Percentiles rank a stretch among this genome's conserved stretches.
phyloP scores from a whole-genome alignment of 805 yeast genomes.

The Cyberlindnera subsufficiens region DNA sequence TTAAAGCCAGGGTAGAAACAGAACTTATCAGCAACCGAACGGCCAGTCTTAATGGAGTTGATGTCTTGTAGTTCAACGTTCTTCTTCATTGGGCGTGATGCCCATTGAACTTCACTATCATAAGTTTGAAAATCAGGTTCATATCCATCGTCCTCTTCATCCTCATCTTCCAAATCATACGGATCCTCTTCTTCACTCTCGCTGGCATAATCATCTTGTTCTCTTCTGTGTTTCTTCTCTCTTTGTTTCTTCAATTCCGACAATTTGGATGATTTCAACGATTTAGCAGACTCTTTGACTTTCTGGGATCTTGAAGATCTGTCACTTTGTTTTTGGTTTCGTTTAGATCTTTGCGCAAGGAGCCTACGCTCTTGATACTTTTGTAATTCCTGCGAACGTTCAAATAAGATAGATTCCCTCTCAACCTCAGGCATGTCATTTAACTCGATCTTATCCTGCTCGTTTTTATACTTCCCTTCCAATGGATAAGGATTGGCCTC shows the following conservation, averaged over 20 bases:
- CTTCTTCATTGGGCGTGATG: conserved; percentile 36
- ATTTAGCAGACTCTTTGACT: conserved; percentile 26
- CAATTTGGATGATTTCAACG: conserved; percentile 45
- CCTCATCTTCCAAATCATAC: conserved; percentile 32
- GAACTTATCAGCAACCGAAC: conserved; percentile 66
- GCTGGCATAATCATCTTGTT: conserved; percentile 35
- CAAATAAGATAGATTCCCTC: conserved; percentile 86
- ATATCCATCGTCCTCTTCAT: conserved; percentile 39
- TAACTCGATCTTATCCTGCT: conserved; percentile 60
- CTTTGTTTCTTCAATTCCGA: conserved; percentile 73
- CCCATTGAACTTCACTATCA: conserved; percentile 43
- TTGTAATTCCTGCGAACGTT: conserved; percentile 89
- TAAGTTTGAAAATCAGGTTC: conserved; percentile 35
- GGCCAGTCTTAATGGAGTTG: conserved; percentile 70
- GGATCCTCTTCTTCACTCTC: conserved; percentile 41
- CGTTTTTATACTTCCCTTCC: conserved; percentile 87
- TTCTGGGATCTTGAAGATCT: conserved; percentile 28
- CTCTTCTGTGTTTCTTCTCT: conserved; percentile 48
- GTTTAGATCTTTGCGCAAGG: conserved; percentile 75
- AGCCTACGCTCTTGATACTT: conserved; percentile 78
- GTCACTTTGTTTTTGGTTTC: conserved; percentile 35
- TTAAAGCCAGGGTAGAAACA: conserved; percentile 81
- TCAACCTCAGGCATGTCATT: conserved; percentile 81
- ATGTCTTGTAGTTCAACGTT: conserved; percentile 56
- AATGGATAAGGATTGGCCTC: conserved; percentile 80